Percentiles rank a stretch among this genome's conserved stretches.
Evolutionary conservation across 257 asterid species (phyloP).

Genomic region (Solanum rostratum): DNA sequence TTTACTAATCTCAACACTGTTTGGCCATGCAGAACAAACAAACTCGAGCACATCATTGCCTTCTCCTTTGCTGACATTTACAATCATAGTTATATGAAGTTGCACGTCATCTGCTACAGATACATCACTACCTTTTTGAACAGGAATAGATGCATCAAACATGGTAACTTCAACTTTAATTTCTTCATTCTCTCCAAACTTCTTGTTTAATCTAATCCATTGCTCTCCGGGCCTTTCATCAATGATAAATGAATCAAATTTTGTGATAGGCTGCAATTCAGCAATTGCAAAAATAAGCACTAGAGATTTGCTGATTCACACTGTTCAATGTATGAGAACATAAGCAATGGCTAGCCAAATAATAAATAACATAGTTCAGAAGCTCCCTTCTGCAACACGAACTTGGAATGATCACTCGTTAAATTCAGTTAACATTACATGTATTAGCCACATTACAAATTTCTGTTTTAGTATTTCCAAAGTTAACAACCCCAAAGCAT

Average conservation of each 20-base stretch:
- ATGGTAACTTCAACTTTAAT: conserved; percentile 83
- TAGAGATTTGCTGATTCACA: conserved; percentile 10
- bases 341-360: neutral
- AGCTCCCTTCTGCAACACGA: neutral
- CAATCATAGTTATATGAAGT: conserved; percentile 54
- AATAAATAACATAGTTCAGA: neutral
- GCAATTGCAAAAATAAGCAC: conserved; percentile 9
- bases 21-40: conserved; percentile 85
- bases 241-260: conserved; percentile 52
- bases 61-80: conserved; percentile 53
- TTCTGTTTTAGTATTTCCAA: neutral
- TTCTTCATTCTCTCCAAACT: conserved; percentile 62
- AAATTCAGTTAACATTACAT: neutral
- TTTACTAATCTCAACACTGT: conserved; percentile 46
- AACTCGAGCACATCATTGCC: conserved; percentile 47
- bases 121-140: conserved; percentile 32
- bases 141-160: conserved; percentile 63
- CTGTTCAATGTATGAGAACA: neutral
- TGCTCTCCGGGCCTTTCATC: conserved; percentile 77
- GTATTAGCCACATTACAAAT: neutral
- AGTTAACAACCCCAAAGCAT: neutral
- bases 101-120: conserved; percentile 34
- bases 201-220: conserved; percentile 61
- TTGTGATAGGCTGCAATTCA: conserved; percentile 41
- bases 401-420: neutral